Conservation (phyloP, 2,329 filamentous ascomycete genomes). For the Sclerotiophoma versabilis region DNA sequence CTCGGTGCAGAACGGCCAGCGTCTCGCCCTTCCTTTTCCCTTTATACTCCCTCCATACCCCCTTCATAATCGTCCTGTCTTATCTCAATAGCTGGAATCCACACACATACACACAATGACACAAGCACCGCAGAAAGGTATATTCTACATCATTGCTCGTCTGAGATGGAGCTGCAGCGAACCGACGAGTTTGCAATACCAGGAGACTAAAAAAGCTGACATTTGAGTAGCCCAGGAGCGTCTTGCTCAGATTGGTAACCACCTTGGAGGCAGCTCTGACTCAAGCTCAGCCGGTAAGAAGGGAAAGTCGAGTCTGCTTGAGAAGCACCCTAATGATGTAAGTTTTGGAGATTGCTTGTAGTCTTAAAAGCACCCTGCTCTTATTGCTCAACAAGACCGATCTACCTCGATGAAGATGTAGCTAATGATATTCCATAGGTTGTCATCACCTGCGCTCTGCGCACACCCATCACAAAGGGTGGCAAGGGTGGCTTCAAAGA, state of each 20-base stretch:
- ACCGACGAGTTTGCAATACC: no score
- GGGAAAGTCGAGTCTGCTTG: conserved; percentile 54
- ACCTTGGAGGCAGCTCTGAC: conserved; percentile 53
- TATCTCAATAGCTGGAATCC: not conserved
- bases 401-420: no score
- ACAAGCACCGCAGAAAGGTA: conserved; percentile 21
- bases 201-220: conserved; percentile 2
- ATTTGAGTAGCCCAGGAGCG: conserved; percentile 61
- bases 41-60: not conserved
- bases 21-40: conserved; percentile 8
- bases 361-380: not conserved
- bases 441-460: conserved; percentile 90
- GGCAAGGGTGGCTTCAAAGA: conserved; percentile 97
- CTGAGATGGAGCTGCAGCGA: no score
- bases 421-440: conserved; percentile 53
- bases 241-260: conserved; percentile 65
- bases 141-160: not conserved
- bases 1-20: conserved; percentile 9
- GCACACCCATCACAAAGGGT: conserved; percentile 90
- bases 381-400: conserved; percentile 8
- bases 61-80: not conserved
- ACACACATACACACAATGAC: conserved; percentile 9
- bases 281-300: conserved; percentile 27
- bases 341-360: conserved; percentile 18
- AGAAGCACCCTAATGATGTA: conserved; percentile 66